These are phyloP conservation scores for Marchantia paleacea DNA, from an alignment of 225 moss, liverwort and hornwort species.

Conservation along the genomic window DNA sequence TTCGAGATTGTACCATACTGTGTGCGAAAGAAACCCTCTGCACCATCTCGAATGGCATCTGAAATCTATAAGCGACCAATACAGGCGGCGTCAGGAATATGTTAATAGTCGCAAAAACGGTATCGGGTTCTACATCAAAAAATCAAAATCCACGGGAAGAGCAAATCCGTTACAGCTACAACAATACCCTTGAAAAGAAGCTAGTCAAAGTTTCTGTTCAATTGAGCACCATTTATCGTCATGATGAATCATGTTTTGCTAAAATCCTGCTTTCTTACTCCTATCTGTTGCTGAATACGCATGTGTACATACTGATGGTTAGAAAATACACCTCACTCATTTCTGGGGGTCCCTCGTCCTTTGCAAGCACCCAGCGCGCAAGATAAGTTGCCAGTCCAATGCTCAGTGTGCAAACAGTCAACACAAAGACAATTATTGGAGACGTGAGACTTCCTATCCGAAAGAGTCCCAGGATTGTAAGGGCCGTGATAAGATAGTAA, in stretches of 20 bases:
- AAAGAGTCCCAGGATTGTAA: conserved; percentile 62
- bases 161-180: not conserved
- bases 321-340: conserved; percentile 67
- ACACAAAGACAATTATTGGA: conserved; percentile 87
- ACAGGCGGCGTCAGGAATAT: not conserved
- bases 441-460: conserved; percentile 75
- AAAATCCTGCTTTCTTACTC: not conserved
- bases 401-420: conserved; percentile 63
- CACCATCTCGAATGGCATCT: conserved; percentile 98
- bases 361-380: conserved; percentile 85
- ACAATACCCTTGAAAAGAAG: not conserved
- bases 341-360: conserved; percentile 97
- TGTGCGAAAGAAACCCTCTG: conserved; percentile 91
- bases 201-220: not conserved
- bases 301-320: not conserved
- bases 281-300: not conserved
- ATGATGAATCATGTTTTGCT: not conserved
- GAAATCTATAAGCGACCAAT: conserved; percentile 62
- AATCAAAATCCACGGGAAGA: not conserved
- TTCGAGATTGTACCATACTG: conserved; percentile 98
- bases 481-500: conserved; percentile 66
- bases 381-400: conserved; percentile 81
- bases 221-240: not conserved
- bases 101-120: not conserved
- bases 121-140: no score